These are phyloP conservation scores for Melaleuca quinquenervia DNA, from an alignment of 345 rosid genomes.

Conservation along the genomic window DNA sequence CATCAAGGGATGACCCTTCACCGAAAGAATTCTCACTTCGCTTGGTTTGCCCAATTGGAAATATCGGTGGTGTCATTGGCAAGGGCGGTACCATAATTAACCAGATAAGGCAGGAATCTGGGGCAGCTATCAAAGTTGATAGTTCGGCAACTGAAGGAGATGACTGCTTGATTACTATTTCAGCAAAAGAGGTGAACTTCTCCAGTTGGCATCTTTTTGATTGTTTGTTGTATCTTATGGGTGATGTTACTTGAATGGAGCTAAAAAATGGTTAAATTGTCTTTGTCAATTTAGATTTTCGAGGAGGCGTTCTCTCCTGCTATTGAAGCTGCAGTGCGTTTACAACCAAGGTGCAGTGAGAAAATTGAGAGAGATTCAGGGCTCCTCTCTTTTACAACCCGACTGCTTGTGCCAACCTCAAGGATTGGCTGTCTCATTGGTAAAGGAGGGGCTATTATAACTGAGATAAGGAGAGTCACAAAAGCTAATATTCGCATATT, in stretches of 20 bases:
- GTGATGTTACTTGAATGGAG: neutral
- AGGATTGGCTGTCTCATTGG: constrained; percentile 96
- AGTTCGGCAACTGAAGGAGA: constrained; percentile 75
- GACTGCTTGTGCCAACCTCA: constrained; percentile 84
- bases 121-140: constrained; percentile 85
- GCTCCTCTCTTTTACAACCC: constrained; percentile 75
- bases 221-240: neutral
- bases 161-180: constrained; percentile 77
- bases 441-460: constrained; percentile 80
- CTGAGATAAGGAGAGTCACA: constrained; percentile 83
- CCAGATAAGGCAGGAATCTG: constrained; percentile 86
- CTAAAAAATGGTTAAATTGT: neutral
- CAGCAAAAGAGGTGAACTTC: constrained; percentile 74
- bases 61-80: constrained; percentile 91
- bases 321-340: constrained; percentile 78
- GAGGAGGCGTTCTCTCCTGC: constrained; percentile 83
- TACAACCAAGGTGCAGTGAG: constrained; percentile 93
- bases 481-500: constrained; percentile 90
- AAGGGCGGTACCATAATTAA: constrained; percentile 88
- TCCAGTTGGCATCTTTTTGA: neutral
- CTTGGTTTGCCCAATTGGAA: constrained; percentile 65
- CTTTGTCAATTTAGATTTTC: constrained; percentile 32
- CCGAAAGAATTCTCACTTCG: constrained; percentile 72
- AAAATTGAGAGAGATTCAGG: constrained; percentile 95
- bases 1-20: constrained; percentile 74